Evolutionary conservation across 2,329 filamentous ascomycete genomes (phyloP).

Genomic region (Alternaria hordeiaustralica): DNA sequence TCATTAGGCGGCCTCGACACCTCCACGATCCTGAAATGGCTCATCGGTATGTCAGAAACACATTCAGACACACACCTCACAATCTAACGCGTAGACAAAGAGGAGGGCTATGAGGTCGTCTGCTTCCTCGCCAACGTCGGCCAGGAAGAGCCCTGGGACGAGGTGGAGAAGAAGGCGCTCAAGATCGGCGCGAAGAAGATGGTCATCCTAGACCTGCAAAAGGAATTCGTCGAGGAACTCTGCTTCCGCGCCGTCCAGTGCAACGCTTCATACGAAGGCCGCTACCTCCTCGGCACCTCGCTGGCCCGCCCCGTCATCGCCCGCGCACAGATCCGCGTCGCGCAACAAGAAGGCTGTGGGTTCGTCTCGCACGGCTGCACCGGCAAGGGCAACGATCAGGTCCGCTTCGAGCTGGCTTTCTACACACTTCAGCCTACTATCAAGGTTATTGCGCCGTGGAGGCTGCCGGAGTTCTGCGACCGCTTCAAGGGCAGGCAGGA

Average conservation of each 20-base stretch:
- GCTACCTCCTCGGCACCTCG: constrained; percentile 60
- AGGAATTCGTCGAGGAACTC: constrained; percentile 80
- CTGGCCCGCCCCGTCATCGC: constrained; percentile 75
- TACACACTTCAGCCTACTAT: constrained; percentile 69
- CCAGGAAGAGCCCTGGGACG: constrained; percentile 62
- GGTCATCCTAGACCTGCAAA: constrained; percentile 68
- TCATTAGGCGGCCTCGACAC: constrained; percentile 63
- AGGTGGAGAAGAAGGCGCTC: constrained; percentile 73
- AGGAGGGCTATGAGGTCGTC: constrained; percentile 67
- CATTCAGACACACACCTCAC: background rate
- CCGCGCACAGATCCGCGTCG: constrained; percentile 68
- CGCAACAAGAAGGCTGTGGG: constrained; percentile 66
- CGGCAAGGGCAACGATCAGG: constrained; percentile 65
- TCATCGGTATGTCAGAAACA: constrained; percentile 36
- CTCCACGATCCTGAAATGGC: constrained; percentile 54
- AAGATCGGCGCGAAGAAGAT: constrained; percentile 73
- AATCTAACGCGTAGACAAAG: constrained; percentile 29
- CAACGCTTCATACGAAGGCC: constrained; percentile 65
- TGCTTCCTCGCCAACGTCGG: constrained; percentile 65
- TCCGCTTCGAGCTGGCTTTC: constrained; percentile 69
- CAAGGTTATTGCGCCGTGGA: constrained; percentile 78
- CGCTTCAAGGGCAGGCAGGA: constrained; percentile 75
- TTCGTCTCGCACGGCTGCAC: constrained; percentile 57
- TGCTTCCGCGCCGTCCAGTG: constrained; percentile 81
- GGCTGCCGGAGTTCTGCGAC: constrained; percentile 72